Conservation (phyloP, 306 rosid species). For the Trifolium dubium region DNA sequence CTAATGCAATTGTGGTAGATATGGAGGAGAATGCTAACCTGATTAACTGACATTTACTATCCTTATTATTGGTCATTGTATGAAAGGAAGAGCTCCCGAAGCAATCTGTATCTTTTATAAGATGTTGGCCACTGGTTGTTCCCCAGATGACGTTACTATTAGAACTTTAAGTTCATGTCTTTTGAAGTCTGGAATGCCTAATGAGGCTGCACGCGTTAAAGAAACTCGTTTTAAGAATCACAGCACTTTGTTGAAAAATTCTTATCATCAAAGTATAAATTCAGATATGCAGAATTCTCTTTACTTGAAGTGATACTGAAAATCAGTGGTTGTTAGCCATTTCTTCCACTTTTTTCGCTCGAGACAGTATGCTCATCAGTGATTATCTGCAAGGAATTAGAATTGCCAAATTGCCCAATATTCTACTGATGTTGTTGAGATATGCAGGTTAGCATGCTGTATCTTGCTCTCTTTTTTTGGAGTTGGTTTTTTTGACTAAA, state of each 20-base stretch:
- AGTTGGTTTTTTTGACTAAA: not conserved
- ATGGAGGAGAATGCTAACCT: constrained; percentile 73
- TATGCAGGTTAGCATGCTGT: constrained; percentile 27
- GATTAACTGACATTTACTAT: constrained; percentile 84
- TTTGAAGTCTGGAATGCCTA: constrained; percentile 85
- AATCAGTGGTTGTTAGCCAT: constrained; percentile 4
- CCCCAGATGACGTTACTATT: constrained; percentile 71
- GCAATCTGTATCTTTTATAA: constrained; percentile 72
- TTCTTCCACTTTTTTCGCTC: constrained; percentile 30
- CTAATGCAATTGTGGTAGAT: constrained; percentile 68
- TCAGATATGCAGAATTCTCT: constrained; percentile 55
- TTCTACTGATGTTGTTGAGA: constrained; percentile 19
- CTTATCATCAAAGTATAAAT: constrained; percentile 42
- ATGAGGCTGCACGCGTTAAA: constrained; percentile 65
- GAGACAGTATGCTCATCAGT: constrained; percentile 36
- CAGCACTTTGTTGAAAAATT: constrained; percentile 28
- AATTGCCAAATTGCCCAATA: constrained; percentile 6
- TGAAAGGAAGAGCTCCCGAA: constrained; percentile 81
- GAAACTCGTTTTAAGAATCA: constrained; percentile 48
- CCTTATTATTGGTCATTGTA: constrained; percentile 85
- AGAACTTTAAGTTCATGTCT: constrained; percentile 73
- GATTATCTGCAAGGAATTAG: constrained; percentile 22
- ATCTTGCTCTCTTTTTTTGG: not conserved
- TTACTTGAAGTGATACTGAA: constrained; percentile 33
- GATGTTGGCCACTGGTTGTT: constrained; percentile 72